These are phyloP conservation scores for Russula brevipes DNA, from an alignment of 768 basidiomycete species.

Conservation along the genomic window DNA sequence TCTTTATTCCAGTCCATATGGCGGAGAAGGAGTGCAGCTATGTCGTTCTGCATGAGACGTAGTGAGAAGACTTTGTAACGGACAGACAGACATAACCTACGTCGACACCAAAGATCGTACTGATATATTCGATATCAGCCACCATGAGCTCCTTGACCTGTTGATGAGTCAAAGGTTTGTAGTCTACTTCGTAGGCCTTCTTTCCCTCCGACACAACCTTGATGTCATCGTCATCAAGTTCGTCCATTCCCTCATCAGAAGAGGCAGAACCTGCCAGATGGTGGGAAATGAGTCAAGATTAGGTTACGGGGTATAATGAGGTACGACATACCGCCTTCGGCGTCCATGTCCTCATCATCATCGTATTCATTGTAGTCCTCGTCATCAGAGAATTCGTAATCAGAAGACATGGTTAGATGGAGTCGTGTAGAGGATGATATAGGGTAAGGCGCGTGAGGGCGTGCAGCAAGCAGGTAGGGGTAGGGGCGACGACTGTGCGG, in stretches of 20 bases:
- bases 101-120: conserved; percentile 82
- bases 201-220: conserved; percentile 50
- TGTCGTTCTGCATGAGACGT: conserved; percentile 44
- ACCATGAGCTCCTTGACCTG: conserved; percentile 77
- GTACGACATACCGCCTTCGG: conserved; percentile 47
- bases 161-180: conserved; percentile 62
- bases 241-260: conserved; percentile 60
- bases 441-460: background rate
- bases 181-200: conserved; percentile 81
- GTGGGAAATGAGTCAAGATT: conserved; percentile 25
- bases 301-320: conserved; percentile 25
- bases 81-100: conserved; percentile 44
- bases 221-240: conserved; percentile 55
- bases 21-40: conserved; percentile 74
- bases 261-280: conserved; percentile 37
- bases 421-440: conserved; percentile 4
- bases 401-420: conserved; percentile 47
- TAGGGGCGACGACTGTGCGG: background rate
- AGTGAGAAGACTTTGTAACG: background rate
- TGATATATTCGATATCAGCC: conserved; percentile 78
- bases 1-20: conserved; percentile 95
- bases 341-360: conserved; percentile 65
- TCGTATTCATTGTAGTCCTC: conserved; percentile 56
- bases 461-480: background rate
- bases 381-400: conserved; percentile 68